These are phyloP conservation scores for Tetrahymena elliotti DNA, from an alignment of 73 alveolate species.

Conservation along the genomic window DNA sequence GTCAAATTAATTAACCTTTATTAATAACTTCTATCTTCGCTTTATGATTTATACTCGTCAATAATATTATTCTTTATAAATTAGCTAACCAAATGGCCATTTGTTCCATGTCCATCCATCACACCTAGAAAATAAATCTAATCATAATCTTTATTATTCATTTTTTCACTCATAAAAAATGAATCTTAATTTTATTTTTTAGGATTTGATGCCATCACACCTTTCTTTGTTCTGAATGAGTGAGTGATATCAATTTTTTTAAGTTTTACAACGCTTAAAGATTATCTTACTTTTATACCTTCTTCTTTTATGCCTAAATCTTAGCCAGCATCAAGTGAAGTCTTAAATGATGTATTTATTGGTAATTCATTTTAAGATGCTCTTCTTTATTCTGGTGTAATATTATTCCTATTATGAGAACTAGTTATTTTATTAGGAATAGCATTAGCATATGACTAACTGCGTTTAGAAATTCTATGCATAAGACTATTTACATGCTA, in stretches of 20 bases:
- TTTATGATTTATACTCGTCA: neutral
- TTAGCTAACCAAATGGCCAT: slow-evolving; percentile 23
- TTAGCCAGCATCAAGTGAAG: neutral
- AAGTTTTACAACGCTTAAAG: neutral
- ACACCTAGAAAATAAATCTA: slow-evolving; percentile 23
- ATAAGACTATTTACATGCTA: neutral
- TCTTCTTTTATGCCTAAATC: neutral
- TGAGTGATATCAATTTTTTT: neutral
- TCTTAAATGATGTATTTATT: neutral
- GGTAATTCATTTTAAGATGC: neutral
- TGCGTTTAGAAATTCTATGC: neutral
- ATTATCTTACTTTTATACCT: neutral
- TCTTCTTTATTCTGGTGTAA: neutral
- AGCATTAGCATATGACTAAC: neutral
- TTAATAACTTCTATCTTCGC: neutral
- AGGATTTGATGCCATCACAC: neutral
- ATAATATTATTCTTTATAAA: slow-evolving; percentile 2
- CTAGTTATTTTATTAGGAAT: neutral
- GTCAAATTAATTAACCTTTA: neutral
- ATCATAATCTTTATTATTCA: neutral
- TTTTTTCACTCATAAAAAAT: neutral
- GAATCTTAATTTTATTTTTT: neutral
- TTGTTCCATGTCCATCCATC: slow-evolving; percentile 47
- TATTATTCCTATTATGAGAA: neutral
- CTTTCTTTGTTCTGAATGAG: neutral